Evolutionary conservation across 2,329 filamentous ascomycete genomes (phyloP).

Genomic region (Penicillium psychrosexuale): DNA sequence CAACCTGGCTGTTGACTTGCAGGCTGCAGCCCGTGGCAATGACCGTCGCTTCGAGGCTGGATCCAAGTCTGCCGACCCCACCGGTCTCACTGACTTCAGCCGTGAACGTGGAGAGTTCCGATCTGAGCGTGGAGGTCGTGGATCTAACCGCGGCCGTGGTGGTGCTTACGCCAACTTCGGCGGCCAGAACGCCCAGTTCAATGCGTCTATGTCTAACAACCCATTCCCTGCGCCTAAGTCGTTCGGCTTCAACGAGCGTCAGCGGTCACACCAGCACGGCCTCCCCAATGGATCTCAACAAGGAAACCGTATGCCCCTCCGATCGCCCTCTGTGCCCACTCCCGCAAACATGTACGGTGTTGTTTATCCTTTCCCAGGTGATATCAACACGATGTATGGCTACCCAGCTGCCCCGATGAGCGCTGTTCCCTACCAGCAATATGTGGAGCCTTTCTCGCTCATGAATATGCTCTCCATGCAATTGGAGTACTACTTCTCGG

Average conservation of each 20-base stretch:
- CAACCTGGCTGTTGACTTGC: conserved; percentile 32
- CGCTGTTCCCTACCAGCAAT: conserved; percentile 57
- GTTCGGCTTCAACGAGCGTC: conserved; percentile 42
- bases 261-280: conserved; percentile 40
- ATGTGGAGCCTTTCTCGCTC: conserved; percentile 56
- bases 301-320: conserved; percentile 52
- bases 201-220: conserved; percentile 40
- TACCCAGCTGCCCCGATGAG: conserved; percentile 55
- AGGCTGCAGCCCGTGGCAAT: conserved; percentile 32
- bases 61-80: conserved; percentile 38
- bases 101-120: conserved; percentile 38
- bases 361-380: conserved; percentile 42
- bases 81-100: conserved; percentile 35
- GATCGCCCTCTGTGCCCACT: conserved; percentile 62
- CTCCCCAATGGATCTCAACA: conserved; percentile 40
- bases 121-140: conserved; percentile 40
- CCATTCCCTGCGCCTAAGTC: conserved; percentile 40
- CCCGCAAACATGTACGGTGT: conserved; percentile 50
- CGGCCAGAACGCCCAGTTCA: conserved; percentile 40
- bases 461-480: conserved; percentile 60
- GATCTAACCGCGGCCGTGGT: conserved; percentile 42
- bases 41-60: conserved; percentile 41
- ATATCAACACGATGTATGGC: conserved; percentile 55
- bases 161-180: conserved; percentile 35
- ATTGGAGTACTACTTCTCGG: conserved; percentile 91